Evolutionary conservation across 441 rosid genomes (phyloP).

Genomic region (Eutrema salsugineum): DNA sequence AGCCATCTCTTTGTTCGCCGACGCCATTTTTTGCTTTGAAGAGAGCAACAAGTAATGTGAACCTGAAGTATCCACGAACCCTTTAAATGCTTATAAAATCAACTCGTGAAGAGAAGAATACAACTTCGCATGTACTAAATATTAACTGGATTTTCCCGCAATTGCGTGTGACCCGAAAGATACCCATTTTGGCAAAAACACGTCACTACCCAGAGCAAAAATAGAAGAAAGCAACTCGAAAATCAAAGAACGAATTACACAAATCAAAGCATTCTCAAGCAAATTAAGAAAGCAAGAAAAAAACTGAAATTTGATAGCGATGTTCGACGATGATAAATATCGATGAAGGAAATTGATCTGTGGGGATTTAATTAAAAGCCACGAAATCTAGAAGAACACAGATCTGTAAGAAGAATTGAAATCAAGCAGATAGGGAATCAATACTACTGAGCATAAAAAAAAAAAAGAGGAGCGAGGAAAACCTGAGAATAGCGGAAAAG

Average conservation of each 20-base stretch:
- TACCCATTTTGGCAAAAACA: not conserved
- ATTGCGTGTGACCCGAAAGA: not conserved
- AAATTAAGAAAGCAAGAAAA: not conserved
- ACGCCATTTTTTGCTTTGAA: conserved; percentile 52
- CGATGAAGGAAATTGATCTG: not conserved
- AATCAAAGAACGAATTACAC: not conserved
- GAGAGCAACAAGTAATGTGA: not conserved
- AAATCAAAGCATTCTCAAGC: not conserved
- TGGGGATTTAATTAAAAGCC: not conserved
- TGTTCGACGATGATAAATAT: not conserved
- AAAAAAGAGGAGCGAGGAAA: conserved; percentile 5
- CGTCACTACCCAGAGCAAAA: not conserved
- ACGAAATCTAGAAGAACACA: not conserved
- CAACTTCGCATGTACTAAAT: not conserved
- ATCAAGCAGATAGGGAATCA: conserved; percentile 2
- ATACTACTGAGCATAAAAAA: not conserved
- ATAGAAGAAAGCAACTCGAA: not conserved
- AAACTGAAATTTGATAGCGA: not conserved
- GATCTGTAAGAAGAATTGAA: conserved; percentile 6
- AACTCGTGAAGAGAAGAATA: not conserved
- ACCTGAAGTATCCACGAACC: conserved; percentile 9
- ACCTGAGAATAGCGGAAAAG: conserved; percentile 7
- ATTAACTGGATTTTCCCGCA: not conserved
- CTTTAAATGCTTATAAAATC: not conserved
- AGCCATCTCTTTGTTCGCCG: conserved; percentile 94